Conservation (phyloP, 176 grass and related monocot species). For the Panicum miliaceum region DNA sequence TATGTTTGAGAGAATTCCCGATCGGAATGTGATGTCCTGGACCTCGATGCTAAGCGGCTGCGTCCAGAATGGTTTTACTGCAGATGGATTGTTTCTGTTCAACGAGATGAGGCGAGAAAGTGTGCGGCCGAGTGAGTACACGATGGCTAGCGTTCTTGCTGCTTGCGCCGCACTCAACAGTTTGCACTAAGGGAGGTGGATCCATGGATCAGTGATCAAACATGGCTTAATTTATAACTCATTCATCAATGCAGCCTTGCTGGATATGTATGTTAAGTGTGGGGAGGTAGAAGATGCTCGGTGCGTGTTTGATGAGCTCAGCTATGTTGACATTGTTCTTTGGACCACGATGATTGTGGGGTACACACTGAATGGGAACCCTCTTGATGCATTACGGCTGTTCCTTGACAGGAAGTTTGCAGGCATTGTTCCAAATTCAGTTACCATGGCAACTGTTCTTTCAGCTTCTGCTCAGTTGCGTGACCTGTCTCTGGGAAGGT, state of each 20-base stretch:
- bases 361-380: constrained; percentile 56
- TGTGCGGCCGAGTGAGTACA: constrained; percentile 48
- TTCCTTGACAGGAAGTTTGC: constrained; percentile 45
- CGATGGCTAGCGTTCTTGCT: constrained; percentile 38
- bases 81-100: constrained; percentile 51
- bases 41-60: constrained; percentile 58
- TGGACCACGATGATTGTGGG: constrained; percentile 83
- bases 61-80: constrained; percentile 50
- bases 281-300: constrained; percentile 53
- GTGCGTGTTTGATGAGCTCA: constrained; percentile 45
- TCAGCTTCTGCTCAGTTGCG: constrained; percentile 60
- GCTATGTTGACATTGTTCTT: constrained; percentile 47
- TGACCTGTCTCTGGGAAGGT: constrained; percentile 50
- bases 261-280: constrained; percentile 79
- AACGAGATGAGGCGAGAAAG: constrained; percentile 47
- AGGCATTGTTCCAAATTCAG: constrained; percentile 54
- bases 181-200: constrained; percentile 74
- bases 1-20: constrained; percentile 49
- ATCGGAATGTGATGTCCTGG: constrained; percentile 66
- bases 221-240: constrained; percentile 40
- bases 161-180: constrained; percentile 41
- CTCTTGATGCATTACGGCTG: constrained; percentile 57
- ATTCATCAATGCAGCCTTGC: constrained; percentile 48
- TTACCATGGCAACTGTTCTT: constrained; percentile 57
- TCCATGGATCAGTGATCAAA: constrained; percentile 63